Base-by-base conservation (phyloP, 768 basidiomycete species). In the Termitomyces sp. region DNA sequence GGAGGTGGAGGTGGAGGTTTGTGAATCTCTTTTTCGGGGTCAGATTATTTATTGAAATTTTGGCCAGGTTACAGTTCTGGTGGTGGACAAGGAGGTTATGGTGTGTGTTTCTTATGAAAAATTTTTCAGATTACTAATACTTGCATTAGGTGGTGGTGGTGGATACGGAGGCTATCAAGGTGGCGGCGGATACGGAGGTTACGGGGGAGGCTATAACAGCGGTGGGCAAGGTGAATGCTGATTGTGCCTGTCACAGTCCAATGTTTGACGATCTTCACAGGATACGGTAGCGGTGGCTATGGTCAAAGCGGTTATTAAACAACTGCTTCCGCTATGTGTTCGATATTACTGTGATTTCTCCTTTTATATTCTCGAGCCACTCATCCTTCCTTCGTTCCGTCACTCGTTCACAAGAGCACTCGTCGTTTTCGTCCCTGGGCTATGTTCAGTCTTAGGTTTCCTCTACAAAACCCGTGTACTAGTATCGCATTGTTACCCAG, bases 1-100 rank as follows among this genome's bases (percentile, higher is more conserved):
- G 76, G 79, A 54, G 82, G 83, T 0, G 79, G 81, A 53, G 82
- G 83, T 0, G 79, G 81, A 57, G 76, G 78, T 64, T 26, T 45
- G 65, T 51, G 12, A 28, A 41, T 28, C 22, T 4, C n/a, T 18
- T 51, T 50, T 50, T 42, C 41, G 42, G 29, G 26, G 0, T 33
- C 6, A 46, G 12, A 47, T 51, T 13, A 54, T 50, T 56, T 9
- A 51, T 34, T 28, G 34, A 58, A 33, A 33, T 2, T 42, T 29
- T 51, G 51, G n/a, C 2, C 28, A 60, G 68, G 62, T 7, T 66
- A 65, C 46, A 51, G 37, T 12, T 55, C 62, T 33, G 66, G 65
- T 42, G 65, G 65, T 4, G 67, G 66, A 22, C 34, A 50, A 45
- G 59, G 62, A 28, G 57, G 63, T 6, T 62, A 64, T 45, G 47